Conservation (phyloP, 2,329 filamentous ascomycete species). For the Periconia digitata region DNA sequence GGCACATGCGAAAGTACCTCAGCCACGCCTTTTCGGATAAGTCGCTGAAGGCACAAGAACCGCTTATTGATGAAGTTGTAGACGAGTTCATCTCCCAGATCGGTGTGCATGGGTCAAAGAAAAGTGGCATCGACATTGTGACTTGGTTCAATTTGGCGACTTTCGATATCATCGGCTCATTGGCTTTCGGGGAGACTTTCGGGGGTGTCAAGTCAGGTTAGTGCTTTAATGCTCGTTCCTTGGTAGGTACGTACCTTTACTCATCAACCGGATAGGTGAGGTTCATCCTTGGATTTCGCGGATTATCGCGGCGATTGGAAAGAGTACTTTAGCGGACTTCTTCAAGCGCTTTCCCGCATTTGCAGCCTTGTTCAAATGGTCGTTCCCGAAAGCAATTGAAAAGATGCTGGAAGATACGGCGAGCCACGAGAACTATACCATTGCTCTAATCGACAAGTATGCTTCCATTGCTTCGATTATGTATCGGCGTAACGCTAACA, state of each 20-base stretch:
- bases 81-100: constrained; percentile 1
- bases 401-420: not conserved
- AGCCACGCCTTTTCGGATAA: not conserved
- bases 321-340: constrained; percentile 12
- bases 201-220: constrained; percentile 8
- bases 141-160: constrained; percentile 17
- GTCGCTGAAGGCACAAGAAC: constrained; percentile 6
- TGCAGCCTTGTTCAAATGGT: constrained; percentile 13
- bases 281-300: constrained; percentile 34
- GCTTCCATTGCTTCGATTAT: too few relatives aligned
- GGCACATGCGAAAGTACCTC: constrained; percentile 1
- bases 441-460: constrained; percentile 1
- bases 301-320: constrained; percentile 23
- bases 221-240: too few relatives aligned
- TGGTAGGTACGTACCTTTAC: not conserved
- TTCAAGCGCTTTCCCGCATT: constrained; percentile 18
- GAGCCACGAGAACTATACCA: constrained; percentile 1
- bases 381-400: constrained; percentile 5
- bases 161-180: constrained; percentile 41
- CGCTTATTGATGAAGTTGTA: constrained; percentile 26
- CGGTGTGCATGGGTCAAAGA: not conserved
- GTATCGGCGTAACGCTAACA: too few relatives aligned
- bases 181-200: constrained; percentile 55
- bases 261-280: not conserved
- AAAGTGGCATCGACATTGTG: constrained; percentile 2